phyloP scores from a whole-genome alignment of 139 green algal species.

The Diplosphaera chodatii region DNA sequence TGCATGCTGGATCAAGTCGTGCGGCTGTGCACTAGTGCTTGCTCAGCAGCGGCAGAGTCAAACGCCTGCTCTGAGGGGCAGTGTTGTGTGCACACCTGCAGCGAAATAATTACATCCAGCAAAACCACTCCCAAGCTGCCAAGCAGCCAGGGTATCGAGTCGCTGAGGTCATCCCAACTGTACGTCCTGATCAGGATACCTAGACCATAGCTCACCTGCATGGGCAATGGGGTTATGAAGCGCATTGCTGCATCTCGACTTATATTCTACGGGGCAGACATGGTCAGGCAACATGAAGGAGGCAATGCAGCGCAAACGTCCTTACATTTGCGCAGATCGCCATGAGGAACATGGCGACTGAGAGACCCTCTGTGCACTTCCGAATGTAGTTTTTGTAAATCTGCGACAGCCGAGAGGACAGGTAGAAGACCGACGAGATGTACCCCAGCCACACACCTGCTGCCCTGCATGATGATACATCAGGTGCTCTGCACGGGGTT shows the following conservation, averaged over 20 bases:
- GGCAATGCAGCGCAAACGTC: neutral
- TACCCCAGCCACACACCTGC: slow-evolving; percentile 54
- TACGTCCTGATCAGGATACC: slow-evolving; percentile 68
- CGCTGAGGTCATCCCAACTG: slow-evolving; percentile 29
- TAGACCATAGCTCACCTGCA: slow-evolving; percentile 41
- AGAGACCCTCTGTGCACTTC: slow-evolving; percentile 61
- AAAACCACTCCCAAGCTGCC: slow-evolving; percentile 76
- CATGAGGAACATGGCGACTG: slow-evolving; percentile 71
- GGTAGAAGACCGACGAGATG: slow-evolving; percentile 71
- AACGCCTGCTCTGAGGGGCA: no score
- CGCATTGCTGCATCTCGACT: no score
- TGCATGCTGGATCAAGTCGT: neutral
- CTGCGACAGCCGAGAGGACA: slow-evolving; percentile 69
- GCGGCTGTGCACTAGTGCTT: no score
- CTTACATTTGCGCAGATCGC: slow-evolving; percentile 70
- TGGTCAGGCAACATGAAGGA: no score
- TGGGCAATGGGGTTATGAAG: no score
- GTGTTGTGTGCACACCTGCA: slow-evolving; percentile 28
- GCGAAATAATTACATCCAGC: slow-evolving; percentile 71
- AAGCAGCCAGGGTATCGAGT: slow-evolving; percentile 75
- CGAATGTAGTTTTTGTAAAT: slow-evolving; percentile 70
- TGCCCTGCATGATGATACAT: slow-evolving; percentile 3
- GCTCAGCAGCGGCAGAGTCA: no score
- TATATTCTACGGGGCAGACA: no score
- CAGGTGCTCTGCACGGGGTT: no score